Conservation (phyloP, 345 rosid genomes). For the Brassica incana region DNA sequence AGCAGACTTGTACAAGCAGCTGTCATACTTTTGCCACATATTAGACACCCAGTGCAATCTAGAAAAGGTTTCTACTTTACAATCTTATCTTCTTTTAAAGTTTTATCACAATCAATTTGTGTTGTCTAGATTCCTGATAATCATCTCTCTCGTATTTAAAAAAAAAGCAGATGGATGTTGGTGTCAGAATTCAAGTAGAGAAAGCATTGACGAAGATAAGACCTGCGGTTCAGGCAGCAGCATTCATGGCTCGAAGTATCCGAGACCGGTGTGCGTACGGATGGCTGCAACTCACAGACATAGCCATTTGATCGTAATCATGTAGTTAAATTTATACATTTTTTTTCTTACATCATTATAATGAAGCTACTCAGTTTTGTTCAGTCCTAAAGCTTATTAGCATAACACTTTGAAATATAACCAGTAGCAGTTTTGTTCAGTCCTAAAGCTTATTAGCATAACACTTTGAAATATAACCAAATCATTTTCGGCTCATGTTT, state of each 20-base stretch:
- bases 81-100: neutral
- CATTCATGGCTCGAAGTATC: slow-evolving; percentile 46
- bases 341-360: slow-evolving; percentile 1
- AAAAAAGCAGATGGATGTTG: slow-evolving; percentile 55
- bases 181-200: slow-evolving; percentile 52
- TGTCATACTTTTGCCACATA: slow-evolving; percentile 75
- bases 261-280: slow-evolving; percentile 86
- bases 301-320: slow-evolving; percentile 28
- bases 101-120: neutral
- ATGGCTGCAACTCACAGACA: slow-evolving; percentile 62
- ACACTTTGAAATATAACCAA: neutral
- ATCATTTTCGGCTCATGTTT: neutral
- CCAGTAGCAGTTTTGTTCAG: neutral
- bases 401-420: slow-evolving; percentile 3
- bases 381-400: slow-evolving; percentile 1
- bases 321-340: slow-evolving; percentile 23
- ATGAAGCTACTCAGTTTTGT: neutral
- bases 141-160: neutral
- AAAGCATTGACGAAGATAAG: slow-evolving; percentile 59
- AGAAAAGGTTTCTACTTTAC: slow-evolving; percentile 58
- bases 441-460: slow-evolving; percentile 2
- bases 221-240: slow-evolving; percentile 58
- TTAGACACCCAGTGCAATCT: slow-evolving; percentile 64
- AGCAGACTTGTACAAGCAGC: slow-evolving; percentile 92
- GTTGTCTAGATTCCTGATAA: neutral